Evolutionary conservation across 1,284 basidiomycete species (phyloP).

Genomic region (Cystobasidium pallidum): DNA sequence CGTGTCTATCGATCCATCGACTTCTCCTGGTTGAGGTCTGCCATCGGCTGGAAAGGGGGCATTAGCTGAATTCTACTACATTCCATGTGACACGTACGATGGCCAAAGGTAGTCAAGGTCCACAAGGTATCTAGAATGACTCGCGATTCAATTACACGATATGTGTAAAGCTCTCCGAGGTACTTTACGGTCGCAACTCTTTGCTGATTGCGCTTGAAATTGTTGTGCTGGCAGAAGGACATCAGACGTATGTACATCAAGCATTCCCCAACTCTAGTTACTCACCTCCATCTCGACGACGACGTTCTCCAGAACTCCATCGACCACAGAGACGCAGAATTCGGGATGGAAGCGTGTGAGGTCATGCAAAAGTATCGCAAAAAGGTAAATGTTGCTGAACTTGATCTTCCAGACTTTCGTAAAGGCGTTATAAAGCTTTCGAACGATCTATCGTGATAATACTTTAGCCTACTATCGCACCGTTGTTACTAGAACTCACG

Average conservation of each 20-base stretch:
- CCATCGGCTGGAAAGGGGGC: conserved; percentile 70
- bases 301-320: conserved; percentile 92
- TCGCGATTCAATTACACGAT: conserved; percentile 83
- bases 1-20: conserved; percentile 77
- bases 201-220: conserved; percentile 93
- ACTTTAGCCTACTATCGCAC: neutral
- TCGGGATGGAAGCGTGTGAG: conserved; percentile 87
- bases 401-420: conserved; percentile 97
- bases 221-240: conserved; percentile 66
- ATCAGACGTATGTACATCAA: neutral
- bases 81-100: conserved; percentile 63
- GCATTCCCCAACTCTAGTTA: neutral
- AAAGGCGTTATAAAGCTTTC: conserved; percentile 71
- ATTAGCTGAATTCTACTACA: conserved; percentile 18
- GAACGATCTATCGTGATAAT: conserved; percentile 51
- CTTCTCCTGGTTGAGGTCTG: conserved; percentile 74
- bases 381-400: conserved; percentile 82
- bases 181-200: conserved; percentile 89
- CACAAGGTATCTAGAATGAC: conserved; percentile 93
- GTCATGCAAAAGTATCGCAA: conserved; percentile 92
- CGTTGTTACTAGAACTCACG: conserved; percentile 53
- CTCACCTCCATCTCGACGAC: conserved; percentile 77
- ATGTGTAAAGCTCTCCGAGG: conserved; percentile 96
- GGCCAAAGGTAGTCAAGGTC: conserved; percentile 93
- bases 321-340: conserved; percentile 84